Evolutionary conservation across 2,329 filamentous ascomycete genomes (phyloP).

Genomic region (Cryphonectria japonica): DNA sequence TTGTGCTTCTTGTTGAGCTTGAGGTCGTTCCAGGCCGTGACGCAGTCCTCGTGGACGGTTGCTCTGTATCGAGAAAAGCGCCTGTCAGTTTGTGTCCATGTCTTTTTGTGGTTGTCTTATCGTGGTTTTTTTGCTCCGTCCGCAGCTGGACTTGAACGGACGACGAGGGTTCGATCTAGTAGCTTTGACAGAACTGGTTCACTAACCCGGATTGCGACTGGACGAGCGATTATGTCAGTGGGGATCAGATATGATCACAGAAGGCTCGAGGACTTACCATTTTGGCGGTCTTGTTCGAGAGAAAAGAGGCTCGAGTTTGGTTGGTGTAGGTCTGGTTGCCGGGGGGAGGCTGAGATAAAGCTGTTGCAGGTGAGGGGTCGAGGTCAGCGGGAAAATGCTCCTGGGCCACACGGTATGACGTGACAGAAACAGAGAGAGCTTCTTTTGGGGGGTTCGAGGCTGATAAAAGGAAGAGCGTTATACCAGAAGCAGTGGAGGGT

Average conservation of each 20-base stretch:
- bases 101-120: slow-evolving; percentile 21
- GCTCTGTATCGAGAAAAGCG: slow-evolving; percentile 56
- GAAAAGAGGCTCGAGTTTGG: slow-evolving; percentile 16
- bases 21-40: slow-evolving; percentile 74
- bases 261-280: slow-evolving; percentile 21
- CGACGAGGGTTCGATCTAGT: slow-evolving; percentile 15
- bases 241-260: neutral
- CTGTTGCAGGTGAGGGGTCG: slow-evolving; percentile 30
- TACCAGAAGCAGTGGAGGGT: slow-evolving; percentile 22
- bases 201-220: slow-evolving; percentile 74
- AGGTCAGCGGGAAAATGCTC: slow-evolving; percentile 23
- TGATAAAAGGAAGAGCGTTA: slow-evolving; percentile 2
- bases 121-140: slow-evolving; percentile 2
- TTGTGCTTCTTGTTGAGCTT: slow-evolving; percentile 83
- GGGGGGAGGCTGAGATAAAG: slow-evolving; percentile 18
- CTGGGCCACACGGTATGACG: slow-evolving; percentile 21
- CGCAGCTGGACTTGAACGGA: neutral
- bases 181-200: slow-evolving; percentile 32
- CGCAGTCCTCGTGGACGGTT: slow-evolving; percentile 72
- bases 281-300: slow-evolving; percentile 16
- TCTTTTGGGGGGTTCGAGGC: neutral
- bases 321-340: slow-evolving; percentile 19
- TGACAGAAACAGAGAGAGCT: slow-evolving; percentile 17
- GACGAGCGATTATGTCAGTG: slow-evolving; percentile 10
- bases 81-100: slow-evolving; percentile 15